Evolutionary conservation across 371 early-diverging fungal species (phyloP).

Genomic region (Lichtheimia ornata): DNA sequence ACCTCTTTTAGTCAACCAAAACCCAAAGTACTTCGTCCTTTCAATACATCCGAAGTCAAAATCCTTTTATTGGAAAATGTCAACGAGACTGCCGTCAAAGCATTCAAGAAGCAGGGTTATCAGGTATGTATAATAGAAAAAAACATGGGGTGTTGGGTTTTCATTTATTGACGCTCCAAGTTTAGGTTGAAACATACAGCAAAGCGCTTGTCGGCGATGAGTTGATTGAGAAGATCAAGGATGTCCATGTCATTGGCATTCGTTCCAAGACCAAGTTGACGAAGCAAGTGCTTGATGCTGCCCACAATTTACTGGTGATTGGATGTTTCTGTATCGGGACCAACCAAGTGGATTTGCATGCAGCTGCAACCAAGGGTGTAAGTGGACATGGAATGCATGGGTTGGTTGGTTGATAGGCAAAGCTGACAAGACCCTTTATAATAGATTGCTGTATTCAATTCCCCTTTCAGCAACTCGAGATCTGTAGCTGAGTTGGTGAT

Average conservation of each 20-base stretch:
- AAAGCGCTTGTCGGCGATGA: conserved; percentile 88
- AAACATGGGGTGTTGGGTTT: not conserved
- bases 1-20: conserved; percentile 22
- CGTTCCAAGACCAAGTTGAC: conserved; percentile 94
- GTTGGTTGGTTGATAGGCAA: not conserved
- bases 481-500: conserved; percentile 92
- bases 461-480: conserved; percentile 91
- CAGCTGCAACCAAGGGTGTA: conserved; percentile 86
- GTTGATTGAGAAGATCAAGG: conserved; percentile 89
- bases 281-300: conserved; percentile 79
- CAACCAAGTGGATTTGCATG: conserved; percentile 92
- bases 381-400: conserved; percentile 27
- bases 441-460: conserved; percentile 94
- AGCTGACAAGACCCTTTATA: not conserved
- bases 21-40: conserved; percentile 63
- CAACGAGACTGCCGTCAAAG: conserved; percentile 81
- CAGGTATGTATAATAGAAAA: conserved; percentile 70
- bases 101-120: conserved; percentile 87
- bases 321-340: conserved; percentile 99
- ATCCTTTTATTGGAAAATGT: conserved; percentile 91
- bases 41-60: conserved; percentile 72
- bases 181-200: conserved; percentile 82
- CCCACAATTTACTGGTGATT: conserved; percentile 87
- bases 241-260: conserved; percentile 93
- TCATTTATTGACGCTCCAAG: not conserved